Evolutionary conservation across 495 filamentous ascomycete genomes (phyloP).

Genomic region (Aspergillus nanangensis): DNA sequence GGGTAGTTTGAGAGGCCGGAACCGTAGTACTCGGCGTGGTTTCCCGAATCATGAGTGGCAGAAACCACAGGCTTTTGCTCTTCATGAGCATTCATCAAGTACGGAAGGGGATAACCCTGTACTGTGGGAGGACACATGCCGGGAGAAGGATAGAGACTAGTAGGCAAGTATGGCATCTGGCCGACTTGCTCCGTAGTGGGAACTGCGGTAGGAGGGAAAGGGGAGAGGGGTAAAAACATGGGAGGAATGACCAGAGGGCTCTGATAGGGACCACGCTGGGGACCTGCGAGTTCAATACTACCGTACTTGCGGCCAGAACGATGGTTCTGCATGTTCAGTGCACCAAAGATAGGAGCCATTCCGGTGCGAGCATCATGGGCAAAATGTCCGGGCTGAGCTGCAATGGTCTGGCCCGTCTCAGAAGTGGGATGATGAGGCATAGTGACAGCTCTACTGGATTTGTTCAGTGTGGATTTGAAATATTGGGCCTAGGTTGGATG

Average conservation of each 20-base stretch:
- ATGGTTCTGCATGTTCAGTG: constrained; percentile 23
- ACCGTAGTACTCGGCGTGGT: constrained; percentile 21
- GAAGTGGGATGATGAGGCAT: constrained; percentile 33
- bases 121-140: constrained; percentile 19
- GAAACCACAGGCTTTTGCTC: constrained; percentile 18
- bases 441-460: constrained; percentile 16
- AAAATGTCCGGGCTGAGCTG: constrained; percentile 17
- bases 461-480: too few species aligned
- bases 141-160: constrained; percentile 19
- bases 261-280: constrained; percentile 21
- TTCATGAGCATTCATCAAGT: constrained; percentile 27
- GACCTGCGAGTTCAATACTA: constrained; percentile 22
- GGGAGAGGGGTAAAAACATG: constrained; percentile 20
- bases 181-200: constrained; percentile 25
- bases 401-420: constrained; percentile 24
- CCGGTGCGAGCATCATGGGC: constrained; percentile 14
- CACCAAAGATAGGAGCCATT: constrained; percentile 18
- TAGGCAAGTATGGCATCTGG: constrained; percentile 26
- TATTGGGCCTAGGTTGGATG: too few species aligned
- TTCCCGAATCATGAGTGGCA: constrained; percentile 13
- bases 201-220: constrained; percentile 17
- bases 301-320: constrained; percentile 23
- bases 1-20: constrained; percentile 14
- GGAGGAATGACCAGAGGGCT: constrained; percentile 29
- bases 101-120: constrained; percentile 27